Evolutionary conservation across 2,329 filamentous ascomycete species (phyloP).

Genomic region (Aspergillus uvarum): DNA sequence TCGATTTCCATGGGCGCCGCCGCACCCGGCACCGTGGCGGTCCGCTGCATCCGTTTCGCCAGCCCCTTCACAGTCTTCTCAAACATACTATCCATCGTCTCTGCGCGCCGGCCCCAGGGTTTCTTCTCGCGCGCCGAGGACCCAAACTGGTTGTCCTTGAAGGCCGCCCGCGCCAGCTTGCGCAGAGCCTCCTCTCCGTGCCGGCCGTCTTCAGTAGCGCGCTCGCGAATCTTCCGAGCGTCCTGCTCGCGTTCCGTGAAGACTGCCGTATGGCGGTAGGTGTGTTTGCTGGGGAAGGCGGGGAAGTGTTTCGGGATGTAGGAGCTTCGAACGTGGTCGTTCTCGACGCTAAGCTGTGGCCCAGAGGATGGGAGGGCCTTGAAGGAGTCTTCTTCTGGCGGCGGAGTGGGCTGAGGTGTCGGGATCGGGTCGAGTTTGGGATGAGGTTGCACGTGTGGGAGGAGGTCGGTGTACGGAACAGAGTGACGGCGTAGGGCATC

Average conservation of each 20-base stretch:
- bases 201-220: constrained; percentile 64
- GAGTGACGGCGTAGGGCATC: constrained; percentile 38
- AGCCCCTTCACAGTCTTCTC: constrained; percentile 57
- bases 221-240: constrained; percentile 59
- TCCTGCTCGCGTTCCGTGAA: constrained; percentile 60
- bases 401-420: constrained; percentile 40
- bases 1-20: constrained; percentile 34
- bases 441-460: constrained; percentile 33
- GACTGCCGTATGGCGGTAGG: constrained; percentile 61
- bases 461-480: constrained; percentile 35
- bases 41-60: constrained; percentile 40
- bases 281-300: constrained; percentile 62
- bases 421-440: constrained; percentile 23
- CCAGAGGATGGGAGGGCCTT: constrained; percentile 49
- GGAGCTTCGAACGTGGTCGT: constrained; percentile 47
- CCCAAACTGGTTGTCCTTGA: constrained; percentile 42
- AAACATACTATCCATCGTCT: constrained; percentile 53
- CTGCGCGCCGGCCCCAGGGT: constrained; percentile 38
- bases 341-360: constrained; percentile 50
- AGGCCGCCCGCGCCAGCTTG: constrained; percentile 56
- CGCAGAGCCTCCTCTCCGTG: constrained; percentile 64
- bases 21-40: constrained; percentile 25
- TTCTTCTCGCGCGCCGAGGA: constrained; percentile 44
- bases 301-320: constrained; percentile 64
- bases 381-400: constrained; percentile 39